Conservation (phyloP, 2,329 filamentous ascomycete species). For the Colletotrichum chlorophyti region DNA sequence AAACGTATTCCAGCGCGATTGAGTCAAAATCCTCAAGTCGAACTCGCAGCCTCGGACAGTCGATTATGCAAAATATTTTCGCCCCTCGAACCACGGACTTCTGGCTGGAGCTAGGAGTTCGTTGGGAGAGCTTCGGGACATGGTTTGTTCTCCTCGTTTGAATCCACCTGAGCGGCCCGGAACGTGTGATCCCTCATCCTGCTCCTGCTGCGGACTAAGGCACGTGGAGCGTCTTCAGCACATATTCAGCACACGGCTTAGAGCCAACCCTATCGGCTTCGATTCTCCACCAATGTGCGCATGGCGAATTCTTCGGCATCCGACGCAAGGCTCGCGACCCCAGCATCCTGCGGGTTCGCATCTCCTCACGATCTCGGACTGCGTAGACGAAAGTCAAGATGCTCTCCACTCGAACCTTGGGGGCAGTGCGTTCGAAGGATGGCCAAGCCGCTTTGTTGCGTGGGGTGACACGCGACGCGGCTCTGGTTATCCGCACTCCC, state of each 20-base stretch:
- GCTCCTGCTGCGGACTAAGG: conserved; percentile 19
- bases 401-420: conserved; percentile 12
- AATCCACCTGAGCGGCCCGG: conserved; percentile 16
- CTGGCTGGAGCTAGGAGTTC: too few species aligned
- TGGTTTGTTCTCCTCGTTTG: neutral
- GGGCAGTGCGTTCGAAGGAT: conserved; percentile 13
- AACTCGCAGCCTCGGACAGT: too few species aligned
- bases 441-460: conserved; percentile 14
- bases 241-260: conserved; percentile 16
- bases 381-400: conserved; percentile 5
- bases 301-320: conserved; percentile 2
- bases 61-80: too few species aligned
- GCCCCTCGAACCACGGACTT: too few species aligned
- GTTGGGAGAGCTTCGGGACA: too few species aligned
- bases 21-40: too few species aligned
- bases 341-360: neutral
- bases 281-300: conserved; percentile 24
- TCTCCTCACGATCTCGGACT: neutral
- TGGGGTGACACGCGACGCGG: conserved; percentile 28
- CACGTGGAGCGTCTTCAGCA: conserved; percentile 11
- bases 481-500: conserved; percentile 30
- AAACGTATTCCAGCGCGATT: too few species aligned
- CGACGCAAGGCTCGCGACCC: neutral
- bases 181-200: conserved; percentile 7
- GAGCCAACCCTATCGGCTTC: neutral